These are phyloP conservation scores for Sporobolomyces roseus DNA, from an alignment of 768 basidiomycete genomes.

Conservation along the genomic window DNA sequence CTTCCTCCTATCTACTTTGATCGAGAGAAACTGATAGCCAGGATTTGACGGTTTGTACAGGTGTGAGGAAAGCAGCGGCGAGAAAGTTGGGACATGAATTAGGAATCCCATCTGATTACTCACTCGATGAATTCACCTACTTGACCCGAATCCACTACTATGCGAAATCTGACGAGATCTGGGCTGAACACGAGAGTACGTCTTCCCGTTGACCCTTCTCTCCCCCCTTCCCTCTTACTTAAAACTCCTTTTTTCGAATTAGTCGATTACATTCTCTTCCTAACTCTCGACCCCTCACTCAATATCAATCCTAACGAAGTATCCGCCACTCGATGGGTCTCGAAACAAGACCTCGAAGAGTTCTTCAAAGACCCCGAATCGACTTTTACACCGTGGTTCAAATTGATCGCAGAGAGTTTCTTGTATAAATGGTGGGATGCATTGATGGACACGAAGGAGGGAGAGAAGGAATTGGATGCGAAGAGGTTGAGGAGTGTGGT, in stretches of 20 bases:
- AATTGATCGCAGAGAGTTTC: constrained; percentile 92
- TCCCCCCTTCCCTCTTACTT: not conserved
- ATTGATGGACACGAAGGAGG: constrained; percentile 54
- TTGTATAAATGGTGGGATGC: constrained; percentile 99
- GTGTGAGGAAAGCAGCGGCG: constrained; percentile 84
- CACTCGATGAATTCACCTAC: constrained; percentile 83
- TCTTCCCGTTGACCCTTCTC: constrained; percentile 7
- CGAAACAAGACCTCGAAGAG: constrained; percentile 76
- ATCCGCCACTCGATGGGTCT: constrained; percentile 81
- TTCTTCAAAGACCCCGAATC: constrained; percentile 84
- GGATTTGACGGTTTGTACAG: no score
- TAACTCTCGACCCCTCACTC: constrained; percentile 80
- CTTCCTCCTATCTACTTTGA: not conserved
- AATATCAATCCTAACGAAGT: constrained; percentile 85
- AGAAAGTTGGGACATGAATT: constrained; percentile 95
- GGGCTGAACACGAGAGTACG: constrained; percentile 97
- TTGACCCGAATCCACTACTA: constrained; percentile 95
- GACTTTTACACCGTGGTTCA: constrained; percentile 98
- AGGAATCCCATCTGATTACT: constrained; percentile 75
- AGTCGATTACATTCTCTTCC: constrained; percentile 98
- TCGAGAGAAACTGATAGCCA: not conserved
- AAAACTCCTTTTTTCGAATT: not conserved
- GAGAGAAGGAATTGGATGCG: constrained; percentile 12
- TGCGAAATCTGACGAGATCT: constrained; percentile 82
- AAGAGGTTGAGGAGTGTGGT: constrained; percentile 16